Conservation (phyloP, 768 basidiomycete species). For the Suillus plorans region DNA sequence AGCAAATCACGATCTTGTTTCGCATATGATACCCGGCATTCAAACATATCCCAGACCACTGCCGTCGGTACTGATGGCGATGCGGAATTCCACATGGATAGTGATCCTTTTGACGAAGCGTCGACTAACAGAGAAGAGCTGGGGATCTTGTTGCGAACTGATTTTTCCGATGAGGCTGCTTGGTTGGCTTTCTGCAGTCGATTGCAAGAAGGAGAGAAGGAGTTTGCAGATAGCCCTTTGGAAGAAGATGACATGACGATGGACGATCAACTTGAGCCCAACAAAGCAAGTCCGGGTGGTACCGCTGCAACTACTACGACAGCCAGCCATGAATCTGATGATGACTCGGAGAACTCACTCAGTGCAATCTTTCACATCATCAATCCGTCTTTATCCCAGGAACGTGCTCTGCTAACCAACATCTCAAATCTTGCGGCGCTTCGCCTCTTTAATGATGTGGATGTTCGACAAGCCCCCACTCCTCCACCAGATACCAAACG, state of each 20-base stretch:
- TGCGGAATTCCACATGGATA: constrained; percentile 37
- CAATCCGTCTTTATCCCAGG: constrained; percentile 41
- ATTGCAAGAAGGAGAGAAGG: constrained; percentile 57
- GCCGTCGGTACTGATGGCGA: constrained; percentile 15
- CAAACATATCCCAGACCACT: constrained; percentile 16
- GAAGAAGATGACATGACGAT: constrained; percentile 24
- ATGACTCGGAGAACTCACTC: constrained; percentile 26
- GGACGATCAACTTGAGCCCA: constrained; percentile 18
- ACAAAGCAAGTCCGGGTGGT: constrained; percentile 16
- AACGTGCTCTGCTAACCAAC: constrained; percentile 41
- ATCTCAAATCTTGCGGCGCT: constrained; percentile 68
- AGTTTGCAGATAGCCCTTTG: constrained; percentile 37
- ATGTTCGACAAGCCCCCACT: constrained; percentile 54
- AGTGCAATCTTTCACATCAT: constrained; percentile 55
- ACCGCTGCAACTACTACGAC: constrained; percentile 21
- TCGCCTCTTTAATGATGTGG: constrained; percentile 71
- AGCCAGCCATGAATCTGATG: constrained; percentile 25
- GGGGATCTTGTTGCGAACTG: constrained; percentile 71
- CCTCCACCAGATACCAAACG: constrained; percentile 46
- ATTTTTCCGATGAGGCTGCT: constrained; percentile 65
- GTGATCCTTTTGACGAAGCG: constrained; percentile 53
- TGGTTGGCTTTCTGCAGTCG: constrained; percentile 56
- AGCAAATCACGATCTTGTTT: not conserved
- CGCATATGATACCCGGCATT: not conserved
- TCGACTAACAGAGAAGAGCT: constrained; percentile 47